Evolutionary conservation across 139 green algal species (phyloP).

Genomic region (Astrephomene gubernaculifera): DNA sequence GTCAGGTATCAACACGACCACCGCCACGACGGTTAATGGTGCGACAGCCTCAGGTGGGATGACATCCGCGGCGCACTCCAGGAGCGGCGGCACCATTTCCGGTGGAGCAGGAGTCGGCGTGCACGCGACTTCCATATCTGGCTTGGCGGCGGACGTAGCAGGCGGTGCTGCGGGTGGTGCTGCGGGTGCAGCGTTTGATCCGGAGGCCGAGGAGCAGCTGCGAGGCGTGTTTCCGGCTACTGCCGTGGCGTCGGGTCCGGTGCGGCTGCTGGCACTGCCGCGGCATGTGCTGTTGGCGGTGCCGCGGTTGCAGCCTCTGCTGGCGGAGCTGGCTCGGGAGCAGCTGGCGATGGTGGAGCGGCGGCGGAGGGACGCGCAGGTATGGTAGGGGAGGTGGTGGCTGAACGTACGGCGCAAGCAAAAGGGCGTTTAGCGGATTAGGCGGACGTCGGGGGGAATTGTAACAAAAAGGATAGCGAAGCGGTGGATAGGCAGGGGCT

Average conservation of each 20-base stretch:
- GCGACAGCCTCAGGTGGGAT: not conserved
- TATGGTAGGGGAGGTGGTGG: not conserved
- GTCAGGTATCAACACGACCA: too few species aligned
- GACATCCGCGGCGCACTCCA: not conserved
- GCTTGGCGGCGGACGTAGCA: too few species aligned
- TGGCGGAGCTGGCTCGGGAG: not conserved
- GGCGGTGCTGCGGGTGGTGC: not conserved
- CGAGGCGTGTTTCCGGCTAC: not conserved
- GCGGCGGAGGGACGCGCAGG: conserved; percentile 1
- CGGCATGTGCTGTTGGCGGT: not conserved
- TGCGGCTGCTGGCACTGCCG: conserved; percentile 17
- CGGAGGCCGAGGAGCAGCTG: not conserved
- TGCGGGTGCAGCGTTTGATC: not conserved
- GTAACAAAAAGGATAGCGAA: too few species aligned
- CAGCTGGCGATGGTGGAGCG: conserved; percentile 14
- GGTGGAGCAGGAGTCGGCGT: too few species aligned
- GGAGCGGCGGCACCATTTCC: not conserved
- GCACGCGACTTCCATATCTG: too few species aligned
- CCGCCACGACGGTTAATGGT: not conserved
- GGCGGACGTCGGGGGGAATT: too few species aligned
- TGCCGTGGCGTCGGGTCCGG: not conserved
- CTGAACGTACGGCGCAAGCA: too few species aligned
- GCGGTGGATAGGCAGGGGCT: too few species aligned
- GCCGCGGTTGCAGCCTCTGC: not conserved
- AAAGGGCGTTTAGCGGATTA: too few species aligned